A percentile compares a stretch with the other conserved stretches of the same genome.
Conservation (phyloP, 2,329 filamentous ascomycete species). For the Cordyceps tenuipes region DNA sequence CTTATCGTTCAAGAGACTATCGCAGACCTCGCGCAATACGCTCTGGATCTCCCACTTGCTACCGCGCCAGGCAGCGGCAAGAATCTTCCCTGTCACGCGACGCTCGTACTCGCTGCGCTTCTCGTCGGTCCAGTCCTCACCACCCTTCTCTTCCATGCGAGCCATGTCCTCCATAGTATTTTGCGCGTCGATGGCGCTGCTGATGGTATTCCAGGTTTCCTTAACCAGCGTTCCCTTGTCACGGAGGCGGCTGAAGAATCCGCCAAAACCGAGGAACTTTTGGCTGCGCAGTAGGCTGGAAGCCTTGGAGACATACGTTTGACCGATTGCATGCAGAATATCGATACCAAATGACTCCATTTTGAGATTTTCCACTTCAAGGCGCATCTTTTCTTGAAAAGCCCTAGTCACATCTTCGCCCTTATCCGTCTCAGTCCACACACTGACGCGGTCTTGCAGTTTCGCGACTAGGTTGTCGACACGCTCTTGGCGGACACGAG, state of each 20-base stretch:
- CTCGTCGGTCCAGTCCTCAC: conserved; percentile 98
- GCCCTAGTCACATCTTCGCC: conserved; percentile 72
- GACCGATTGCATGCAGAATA: conserved; percentile 88
- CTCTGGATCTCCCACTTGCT: conserved; percentile 98
- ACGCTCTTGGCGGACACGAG: conserved; percentile 76
- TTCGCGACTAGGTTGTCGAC: conserved; percentile 78
- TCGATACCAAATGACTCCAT: conserved; percentile 98
- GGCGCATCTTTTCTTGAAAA: conserved; percentile 87
- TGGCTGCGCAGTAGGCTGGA: conserved; percentile 85
- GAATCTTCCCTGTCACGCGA: conserved; percentile 92
- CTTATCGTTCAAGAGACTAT: conserved; percentile 71
- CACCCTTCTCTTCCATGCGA: conserved; percentile 85
- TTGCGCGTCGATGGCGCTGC: conserved; percentile 91
- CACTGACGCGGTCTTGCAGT: conserved; percentile 77
- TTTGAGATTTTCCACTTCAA: conserved; percentile 96
- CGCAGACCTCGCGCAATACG: conserved; percentile 89
- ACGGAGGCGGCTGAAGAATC: conserved; percentile 88
- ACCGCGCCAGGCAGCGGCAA: conserved; percentile 91
- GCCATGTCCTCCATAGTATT: conserved; percentile 99
- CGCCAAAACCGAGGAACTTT: conserved; percentile 91
- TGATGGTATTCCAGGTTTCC: conserved; percentile 98
- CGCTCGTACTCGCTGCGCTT: conserved; percentile 93
- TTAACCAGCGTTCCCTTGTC: conserved; percentile 96
- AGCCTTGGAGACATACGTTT: conserved; percentile 83
- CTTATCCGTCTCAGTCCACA: conserved; percentile 98